Base-by-base conservation (phyloP, 2,329 filamentous ascomycete genomes). In the Sclerotinia spermophila region DNA sequence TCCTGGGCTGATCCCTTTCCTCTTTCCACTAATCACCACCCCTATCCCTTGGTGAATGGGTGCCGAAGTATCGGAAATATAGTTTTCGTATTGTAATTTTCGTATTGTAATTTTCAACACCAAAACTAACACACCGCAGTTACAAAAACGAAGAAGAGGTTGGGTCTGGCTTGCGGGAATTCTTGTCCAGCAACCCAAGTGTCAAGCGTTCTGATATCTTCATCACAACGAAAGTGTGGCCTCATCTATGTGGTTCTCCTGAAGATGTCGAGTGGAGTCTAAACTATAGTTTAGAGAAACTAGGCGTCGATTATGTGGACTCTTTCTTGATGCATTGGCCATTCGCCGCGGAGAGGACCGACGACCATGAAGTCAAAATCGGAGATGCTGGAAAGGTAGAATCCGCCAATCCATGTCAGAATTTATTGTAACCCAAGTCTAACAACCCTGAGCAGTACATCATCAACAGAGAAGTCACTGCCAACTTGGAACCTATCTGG, bases 301-400 rank as follows among this genome's bases (percentile, higher is more conserved):
- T 96, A 40, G 90, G 91, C 1, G 83, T 95, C 64, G 90, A 93
- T 74, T 95, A 96, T 79, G 86, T 96, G 15, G 93, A 96, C 79
- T 83, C 95, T 70, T 93, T 87, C 79, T 85, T 96, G 44, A 87
- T 96, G 83, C 93, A 97, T 83, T 96, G 92, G 92, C 91, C 92
- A 4, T 83, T 83, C 92, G 69, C 89, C 87, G 71, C 88, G 92
- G 87, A 95, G 93, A 93, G 89, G 80, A 87, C 88, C 62, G 83
- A 87, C n/a, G 89, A 94, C 78, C 79, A 93, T 79, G 89, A 87
- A 77, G 75, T 80, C 53, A 82, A 83, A 66, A 78, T 86, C 71
- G 84, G 83, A 61, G 76, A 82, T 60, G 83, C 86, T 79, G 84
- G 84, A 70, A 86, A 86, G 80, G 83, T 84, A 78, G 65, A 42